These are phyloP conservation scores for Leccinum arenicola DNA, from an alignment of 768 basidiomycete species.

Conservation along the genomic window DNA sequence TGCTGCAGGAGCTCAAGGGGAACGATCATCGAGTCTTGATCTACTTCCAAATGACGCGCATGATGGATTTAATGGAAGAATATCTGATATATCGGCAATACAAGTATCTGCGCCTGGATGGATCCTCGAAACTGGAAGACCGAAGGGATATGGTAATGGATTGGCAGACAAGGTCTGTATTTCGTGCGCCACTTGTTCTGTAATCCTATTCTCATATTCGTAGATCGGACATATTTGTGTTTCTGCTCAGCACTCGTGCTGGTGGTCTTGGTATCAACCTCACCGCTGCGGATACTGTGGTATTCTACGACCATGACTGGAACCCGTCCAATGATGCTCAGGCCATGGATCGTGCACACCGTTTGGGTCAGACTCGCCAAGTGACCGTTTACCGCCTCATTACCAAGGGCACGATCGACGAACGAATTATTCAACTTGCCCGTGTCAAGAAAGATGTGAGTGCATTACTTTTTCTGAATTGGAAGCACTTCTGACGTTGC, in stretches of 20 bases:
- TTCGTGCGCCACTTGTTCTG: not conserved
- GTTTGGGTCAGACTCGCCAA: conserved; percentile 94
- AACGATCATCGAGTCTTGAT: conserved; percentile 92
- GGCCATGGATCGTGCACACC: conserved; percentile 97
- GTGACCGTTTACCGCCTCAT: conserved; percentile 96
- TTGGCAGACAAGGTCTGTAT: conserved; percentile 90
- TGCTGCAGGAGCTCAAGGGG: conserved; percentile 90
- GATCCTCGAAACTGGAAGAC: conserved; percentile 92
- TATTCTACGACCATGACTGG: conserved; percentile 27
- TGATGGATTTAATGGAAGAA: conserved; percentile 99
- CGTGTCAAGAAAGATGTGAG: conserved; percentile 94
- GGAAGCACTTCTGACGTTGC: conserved; percentile 1
- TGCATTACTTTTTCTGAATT: not conserved
- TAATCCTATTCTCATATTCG: not conserved
- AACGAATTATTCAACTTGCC: conserved; percentile 94
- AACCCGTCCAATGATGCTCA: conserved; percentile 98
- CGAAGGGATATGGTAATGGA: conserved; percentile 98
- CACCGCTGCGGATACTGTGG: conserved; percentile 55
- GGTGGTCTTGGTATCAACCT: conserved; percentile 97
- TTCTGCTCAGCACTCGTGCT: conserved; percentile 90
- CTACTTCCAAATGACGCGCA: conserved; percentile 99
- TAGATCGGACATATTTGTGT: conserved; percentile 86
- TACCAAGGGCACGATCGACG: conserved; percentile 92
- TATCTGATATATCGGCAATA: conserved; percentile 96
- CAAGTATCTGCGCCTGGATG: conserved; percentile 91